Evolutionary conservation across 2,329 filamentous ascomycete species (phyloP).

Genomic region (Diaporthe velutina): DNA sequence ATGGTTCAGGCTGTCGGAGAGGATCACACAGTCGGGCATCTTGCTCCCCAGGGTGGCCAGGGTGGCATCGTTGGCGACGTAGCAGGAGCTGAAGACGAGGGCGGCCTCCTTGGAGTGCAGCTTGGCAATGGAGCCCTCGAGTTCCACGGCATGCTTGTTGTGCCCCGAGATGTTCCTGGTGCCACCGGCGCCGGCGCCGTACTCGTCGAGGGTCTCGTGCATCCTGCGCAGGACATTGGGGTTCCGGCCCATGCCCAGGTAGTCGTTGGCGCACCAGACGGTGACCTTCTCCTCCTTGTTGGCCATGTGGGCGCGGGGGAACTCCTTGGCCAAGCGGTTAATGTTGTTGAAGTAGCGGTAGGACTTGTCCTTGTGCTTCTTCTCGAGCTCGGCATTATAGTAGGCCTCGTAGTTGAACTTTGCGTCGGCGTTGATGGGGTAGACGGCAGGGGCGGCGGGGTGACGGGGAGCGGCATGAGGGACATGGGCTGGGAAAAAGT

Average conservation of each 20-base stretch:
- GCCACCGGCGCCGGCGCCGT: constrained; percentile 94
- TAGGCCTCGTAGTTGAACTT: constrained; percentile 94
- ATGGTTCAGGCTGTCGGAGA: constrained; percentile 98
- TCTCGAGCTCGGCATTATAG: constrained; percentile 89
- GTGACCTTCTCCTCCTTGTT: constrained; percentile 87
- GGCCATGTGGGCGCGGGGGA: constrained; percentile 93
- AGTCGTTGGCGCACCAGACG: constrained; percentile 99
- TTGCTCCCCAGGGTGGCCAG: constrained; percentile 97
- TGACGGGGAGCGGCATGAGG: constrained; percentile 50
- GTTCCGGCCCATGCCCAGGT: constrained; percentile 97
- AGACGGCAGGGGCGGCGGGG: constrained; percentile 45
- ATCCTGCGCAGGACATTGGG: constrained; percentile 87
- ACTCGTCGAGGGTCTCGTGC: constrained; percentile 95
- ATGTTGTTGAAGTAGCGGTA: constrained; percentile 99
- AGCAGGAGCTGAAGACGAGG: constrained; percentile 97
- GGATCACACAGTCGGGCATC: constrained; percentile 93
- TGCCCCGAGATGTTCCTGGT: constrained; percentile 98
- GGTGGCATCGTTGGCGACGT: constrained; percentile 97
- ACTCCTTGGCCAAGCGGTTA: constrained; percentile 96
- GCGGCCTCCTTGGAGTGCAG: constrained; percentile 93
- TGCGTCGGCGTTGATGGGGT: constrained; percentile 50
- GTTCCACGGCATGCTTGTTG: constrained; percentile 89
- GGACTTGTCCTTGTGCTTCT: constrained; percentile 99
- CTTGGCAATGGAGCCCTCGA: constrained; percentile 87
- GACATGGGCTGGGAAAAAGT: constrained; percentile 48